phyloP scores from a whole-genome alignment of 257 asterid genomes.

The Forsythia viridissima region DNA sequence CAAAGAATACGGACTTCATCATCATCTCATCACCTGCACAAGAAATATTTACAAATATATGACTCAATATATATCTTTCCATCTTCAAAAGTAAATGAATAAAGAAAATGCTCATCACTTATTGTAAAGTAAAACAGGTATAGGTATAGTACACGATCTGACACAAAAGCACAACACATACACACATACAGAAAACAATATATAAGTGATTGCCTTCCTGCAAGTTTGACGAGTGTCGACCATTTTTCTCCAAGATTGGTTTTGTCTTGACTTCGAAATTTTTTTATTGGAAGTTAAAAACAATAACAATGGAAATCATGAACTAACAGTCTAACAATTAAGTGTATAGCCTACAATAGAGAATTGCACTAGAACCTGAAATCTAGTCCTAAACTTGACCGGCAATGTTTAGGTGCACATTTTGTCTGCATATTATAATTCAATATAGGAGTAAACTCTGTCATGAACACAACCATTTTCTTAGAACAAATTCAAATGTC shows the following conservation, averaged over 20 bases:
- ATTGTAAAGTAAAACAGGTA: background rate
- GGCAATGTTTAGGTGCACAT: background rate
- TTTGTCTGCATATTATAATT: background rate
- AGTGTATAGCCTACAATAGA: background rate
- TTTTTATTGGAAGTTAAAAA: background rate
- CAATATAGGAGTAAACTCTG: background rate
- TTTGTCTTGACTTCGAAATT: background rate
- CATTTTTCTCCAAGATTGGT: background rate
- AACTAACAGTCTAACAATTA: background rate
- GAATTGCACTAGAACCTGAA: background rate
- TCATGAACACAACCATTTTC: background rate
- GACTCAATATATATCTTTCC: background rate
- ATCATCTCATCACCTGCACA: conserved; percentile 49
- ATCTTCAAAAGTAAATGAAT: conserved; percentile 6
- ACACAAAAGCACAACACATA: background rate
- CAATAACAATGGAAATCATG: background rate
- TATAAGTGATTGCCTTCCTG: background rate
- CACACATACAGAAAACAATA: background rate
- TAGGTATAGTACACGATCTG: background rate
- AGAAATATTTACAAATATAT: background rate
- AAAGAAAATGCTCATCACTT: conserved; percentile 1
- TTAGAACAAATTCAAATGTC: background rate
- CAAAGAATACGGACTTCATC: conserved; percentile 22
- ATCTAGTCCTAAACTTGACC: background rate
- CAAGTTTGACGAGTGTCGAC: background rate